phyloP scores from a whole-genome alignment of 352 stramenopile species.

The Pythium sukuiense region DNA sequence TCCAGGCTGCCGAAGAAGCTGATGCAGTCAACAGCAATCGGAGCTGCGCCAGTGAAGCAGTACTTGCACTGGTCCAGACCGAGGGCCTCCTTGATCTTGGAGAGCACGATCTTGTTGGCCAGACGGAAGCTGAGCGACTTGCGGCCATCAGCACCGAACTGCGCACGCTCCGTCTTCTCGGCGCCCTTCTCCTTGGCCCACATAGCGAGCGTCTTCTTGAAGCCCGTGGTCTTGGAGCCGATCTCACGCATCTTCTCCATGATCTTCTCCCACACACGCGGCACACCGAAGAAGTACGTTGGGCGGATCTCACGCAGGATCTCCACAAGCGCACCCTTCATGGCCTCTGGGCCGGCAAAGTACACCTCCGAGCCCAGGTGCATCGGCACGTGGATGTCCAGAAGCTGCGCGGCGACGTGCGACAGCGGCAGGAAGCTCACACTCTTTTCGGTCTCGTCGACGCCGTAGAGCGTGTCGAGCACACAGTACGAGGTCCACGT shows the following conservation, averaged over 20 bases:
- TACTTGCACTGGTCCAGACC: constrained; percentile 79
- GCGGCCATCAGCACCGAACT: constrained; percentile 63
- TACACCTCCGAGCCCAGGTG: constrained; percentile 63
- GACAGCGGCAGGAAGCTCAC: constrained; percentile 85
- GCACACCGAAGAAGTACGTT: constrained; percentile 84
- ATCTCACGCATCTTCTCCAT: constrained; percentile 77
- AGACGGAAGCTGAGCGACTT: constrained; percentile 72
- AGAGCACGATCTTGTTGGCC: constrained; percentile 81
- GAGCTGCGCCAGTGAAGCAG: constrained; percentile 86
- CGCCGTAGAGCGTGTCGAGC: constrained; percentile 48
- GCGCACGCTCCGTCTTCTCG: constrained; percentile 53
- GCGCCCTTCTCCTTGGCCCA: constrained; percentile 81
- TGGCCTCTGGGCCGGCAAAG: constrained; percentile 71
- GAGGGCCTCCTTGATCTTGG: constrained; percentile 76
- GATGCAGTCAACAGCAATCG: constrained; percentile 51
- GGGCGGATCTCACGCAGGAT: constrained; percentile 67
- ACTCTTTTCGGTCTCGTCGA: constrained; percentile 54
- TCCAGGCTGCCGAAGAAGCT: constrained; percentile 93
- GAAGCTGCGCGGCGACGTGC: constrained; percentile 75
- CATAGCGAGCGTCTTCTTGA: constrained; percentile 83
- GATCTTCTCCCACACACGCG: constrained; percentile 88
- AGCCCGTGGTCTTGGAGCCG: constrained; percentile 51
- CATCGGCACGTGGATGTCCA: constrained; percentile 79
- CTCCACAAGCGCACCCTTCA: constrained; percentile 64
- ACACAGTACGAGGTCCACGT: constrained; percentile 63